Evolutionary conservation across 768 basidiomycete genomes (phyloP).

Genomic region (Collybiopsis luxurians): DNA sequence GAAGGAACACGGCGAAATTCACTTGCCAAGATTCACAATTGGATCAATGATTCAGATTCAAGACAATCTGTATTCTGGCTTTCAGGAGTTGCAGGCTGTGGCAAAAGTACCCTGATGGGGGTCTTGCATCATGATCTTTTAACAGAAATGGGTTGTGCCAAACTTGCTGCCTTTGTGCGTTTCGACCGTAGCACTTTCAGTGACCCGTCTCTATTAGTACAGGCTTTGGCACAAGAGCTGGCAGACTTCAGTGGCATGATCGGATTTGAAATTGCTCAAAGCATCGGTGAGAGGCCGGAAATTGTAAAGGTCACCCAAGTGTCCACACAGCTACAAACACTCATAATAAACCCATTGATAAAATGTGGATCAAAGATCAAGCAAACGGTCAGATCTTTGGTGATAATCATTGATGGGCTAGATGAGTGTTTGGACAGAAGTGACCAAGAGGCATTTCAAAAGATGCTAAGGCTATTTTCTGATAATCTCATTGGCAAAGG

Average conservation of each 20-base stretch:
- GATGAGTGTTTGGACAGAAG: background rate
- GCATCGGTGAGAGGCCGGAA: background rate
- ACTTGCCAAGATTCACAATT: background rate
- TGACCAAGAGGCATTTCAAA: background rate
- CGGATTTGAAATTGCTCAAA: background rate
- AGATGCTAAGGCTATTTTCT: background rate
- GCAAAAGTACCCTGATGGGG: slow-evolving; percentile 3
- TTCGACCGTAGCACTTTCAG: background rate
- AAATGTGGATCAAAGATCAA: background rate
- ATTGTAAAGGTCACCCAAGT: background rate
- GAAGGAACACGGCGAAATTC: background rate
- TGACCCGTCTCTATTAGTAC: background rate
- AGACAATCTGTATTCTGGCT: background rate
- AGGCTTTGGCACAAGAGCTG: background rate
- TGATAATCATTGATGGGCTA: background rate
- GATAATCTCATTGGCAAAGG: background rate
- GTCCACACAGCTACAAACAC: background rate
- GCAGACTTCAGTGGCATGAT: background rate
- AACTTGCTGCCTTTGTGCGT: background rate
- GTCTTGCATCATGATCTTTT: background rate
- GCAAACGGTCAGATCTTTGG: background rate
- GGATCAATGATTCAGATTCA: background rate
- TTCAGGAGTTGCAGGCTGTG: background rate
- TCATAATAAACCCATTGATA: background rate
- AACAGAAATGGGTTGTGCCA: background rate